phyloP scores from a whole-genome alignment of 352 stramenopile species.

The Aphanomyces astaci region DNA sequence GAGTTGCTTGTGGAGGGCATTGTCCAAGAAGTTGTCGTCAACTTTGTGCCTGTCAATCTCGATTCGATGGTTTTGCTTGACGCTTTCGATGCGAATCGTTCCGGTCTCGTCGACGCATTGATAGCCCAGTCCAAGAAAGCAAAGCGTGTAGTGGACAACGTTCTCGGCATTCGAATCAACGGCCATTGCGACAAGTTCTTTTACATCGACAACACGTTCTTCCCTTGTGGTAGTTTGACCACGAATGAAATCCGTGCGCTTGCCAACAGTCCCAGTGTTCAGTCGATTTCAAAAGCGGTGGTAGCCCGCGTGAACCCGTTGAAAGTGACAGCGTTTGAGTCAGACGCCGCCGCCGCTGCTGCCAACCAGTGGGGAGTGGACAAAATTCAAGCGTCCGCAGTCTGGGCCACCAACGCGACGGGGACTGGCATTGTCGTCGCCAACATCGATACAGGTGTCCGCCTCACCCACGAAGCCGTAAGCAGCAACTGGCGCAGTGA shows the following conservation, averaged over 20 bases:
- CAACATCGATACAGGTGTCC: conserved; percentile 38
- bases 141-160: neutral
- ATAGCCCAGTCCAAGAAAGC: neutral
- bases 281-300: neutral
- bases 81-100: neutral
- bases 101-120: neutral
- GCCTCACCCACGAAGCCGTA: conserved; percentile 34
- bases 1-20: neutral
- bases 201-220: neutral
- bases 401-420: conserved; percentile 34
- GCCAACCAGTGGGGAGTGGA: conserved; percentile 32
- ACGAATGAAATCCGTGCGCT: neutral
- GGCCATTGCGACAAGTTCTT: neutral
- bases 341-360: neutral
- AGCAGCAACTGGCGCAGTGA: conserved; percentile 32
- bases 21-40: neutral
- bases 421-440: conserved; percentile 34
- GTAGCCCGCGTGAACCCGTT: neutral
- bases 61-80: neutral
- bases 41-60: neutral
- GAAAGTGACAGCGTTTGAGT: neutral
- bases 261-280: neutral
- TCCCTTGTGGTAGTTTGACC: neutral
- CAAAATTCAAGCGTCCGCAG: conserved; percentile 40
- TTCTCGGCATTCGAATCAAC: neutral